Conservation (phyloP, 371 early-diverging fungal genomes). For the Mortierella sp. region DNA sequence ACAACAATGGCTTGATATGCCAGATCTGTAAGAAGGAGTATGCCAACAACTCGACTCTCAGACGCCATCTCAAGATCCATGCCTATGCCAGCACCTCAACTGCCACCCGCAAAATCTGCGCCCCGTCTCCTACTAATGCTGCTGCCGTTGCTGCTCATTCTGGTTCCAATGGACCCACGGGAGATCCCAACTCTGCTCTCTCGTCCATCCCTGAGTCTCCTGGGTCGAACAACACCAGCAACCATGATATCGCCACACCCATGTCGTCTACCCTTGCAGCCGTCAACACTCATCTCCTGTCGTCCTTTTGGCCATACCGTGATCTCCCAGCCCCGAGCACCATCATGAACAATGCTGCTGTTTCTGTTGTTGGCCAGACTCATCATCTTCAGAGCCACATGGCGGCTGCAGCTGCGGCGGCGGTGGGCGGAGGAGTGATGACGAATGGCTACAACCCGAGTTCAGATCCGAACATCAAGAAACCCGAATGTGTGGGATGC, state of each 20-base stretch:
- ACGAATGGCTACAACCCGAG: constrained; percentile 28
- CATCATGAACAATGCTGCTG: background rate
- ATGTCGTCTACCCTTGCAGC: constrained; percentile 2
- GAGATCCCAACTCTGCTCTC: background rate
- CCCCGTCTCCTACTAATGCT: background rate
- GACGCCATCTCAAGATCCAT: constrained; percentile 50
- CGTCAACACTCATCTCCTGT: background rate
- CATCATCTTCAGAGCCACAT: background rate
- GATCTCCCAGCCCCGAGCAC: background rate
- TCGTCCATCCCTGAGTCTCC: background rate
- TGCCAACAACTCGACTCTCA: constrained; percentile 52
- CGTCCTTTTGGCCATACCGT: constrained; percentile 1
- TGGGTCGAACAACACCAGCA: background rate
- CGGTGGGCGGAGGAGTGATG: background rate
- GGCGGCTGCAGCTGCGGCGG: background rate
- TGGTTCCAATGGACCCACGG: background rate
- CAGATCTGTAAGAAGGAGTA: constrained; percentile 36
- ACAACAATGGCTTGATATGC: constrained; percentile 19
- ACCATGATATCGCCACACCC: background rate
- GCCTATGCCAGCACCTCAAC: constrained; percentile 23
- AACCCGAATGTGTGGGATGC: constrained; percentile 52
- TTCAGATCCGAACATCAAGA: constrained; percentile 35
- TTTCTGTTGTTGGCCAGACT: background rate
- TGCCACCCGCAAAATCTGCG: background rate
- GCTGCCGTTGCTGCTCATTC: background rate